Percentiles rank a stretch among this genome's conserved stretches.
Conservation (phyloP, 176 grass and related monocot species). For the Paspalum vaginatum region DNA sequence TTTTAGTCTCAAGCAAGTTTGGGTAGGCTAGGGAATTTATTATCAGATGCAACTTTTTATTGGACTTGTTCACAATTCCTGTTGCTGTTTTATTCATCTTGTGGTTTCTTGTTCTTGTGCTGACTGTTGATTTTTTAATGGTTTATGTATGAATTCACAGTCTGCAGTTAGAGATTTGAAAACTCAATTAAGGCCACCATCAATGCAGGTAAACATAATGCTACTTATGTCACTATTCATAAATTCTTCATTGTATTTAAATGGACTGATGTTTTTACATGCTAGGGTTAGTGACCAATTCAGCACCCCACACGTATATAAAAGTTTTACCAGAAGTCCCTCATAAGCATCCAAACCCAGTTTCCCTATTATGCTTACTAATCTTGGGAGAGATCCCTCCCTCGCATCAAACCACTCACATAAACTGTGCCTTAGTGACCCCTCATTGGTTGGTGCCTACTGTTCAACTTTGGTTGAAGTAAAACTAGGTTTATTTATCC, state of each 20-base stretch:
- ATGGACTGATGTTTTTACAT: conserved; percentile 6
- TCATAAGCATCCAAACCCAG: neutral
- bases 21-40: neutral
- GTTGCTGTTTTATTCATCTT: neutral
- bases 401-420: neutral
- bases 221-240: conserved; percentile 18
- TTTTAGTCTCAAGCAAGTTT: too few species aligned
- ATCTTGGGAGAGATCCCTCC: neutral
- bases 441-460: neutral
- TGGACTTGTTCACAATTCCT: neutral
- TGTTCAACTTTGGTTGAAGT: neutral
- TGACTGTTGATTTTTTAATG: conserved; percentile 13
- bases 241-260: conserved; percentile 25
- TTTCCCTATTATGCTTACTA: neutral
- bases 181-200: conserved; percentile 93
- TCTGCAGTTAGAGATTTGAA: conserved; percentile 97
- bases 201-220: conserved; percentile 77
- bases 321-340: neutral
- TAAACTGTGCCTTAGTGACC: neutral
- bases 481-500: neutral
- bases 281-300: neutral
- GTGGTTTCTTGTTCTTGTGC: neutral
- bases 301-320: neutral
- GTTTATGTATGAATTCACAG: conserved; percentile 46
- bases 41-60: neutral